Evolutionary conservation across 495 filamentous ascomycete species (phyloP).

Genomic region (Cenococcum geophilum): DNA sequence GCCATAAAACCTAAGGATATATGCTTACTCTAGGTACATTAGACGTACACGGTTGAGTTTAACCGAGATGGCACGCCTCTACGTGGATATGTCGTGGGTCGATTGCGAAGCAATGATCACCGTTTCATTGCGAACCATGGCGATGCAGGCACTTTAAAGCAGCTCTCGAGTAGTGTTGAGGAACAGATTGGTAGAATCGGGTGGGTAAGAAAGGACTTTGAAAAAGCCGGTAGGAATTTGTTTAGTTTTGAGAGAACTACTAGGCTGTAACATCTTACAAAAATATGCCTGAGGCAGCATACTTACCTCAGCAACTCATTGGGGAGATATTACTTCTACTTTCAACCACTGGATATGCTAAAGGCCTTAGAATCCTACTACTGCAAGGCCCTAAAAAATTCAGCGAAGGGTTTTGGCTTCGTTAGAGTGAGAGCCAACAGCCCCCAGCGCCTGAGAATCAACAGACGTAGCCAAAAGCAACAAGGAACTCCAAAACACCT

Average conservation of each 20-base stretch:
- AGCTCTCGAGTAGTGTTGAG: conserved; percentile 25
- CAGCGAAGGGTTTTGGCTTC: too few relatives aligned
- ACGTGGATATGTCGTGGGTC: conserved; percentile 45
- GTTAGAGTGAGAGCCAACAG: too few relatives aligned
- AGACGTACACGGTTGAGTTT: conserved; percentile 55
- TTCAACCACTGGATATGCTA: too few relatives aligned
- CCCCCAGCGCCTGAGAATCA: too few relatives aligned
- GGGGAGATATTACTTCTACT: too few relatives aligned
- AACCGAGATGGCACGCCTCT: conserved; percentile 42
- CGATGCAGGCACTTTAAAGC: conserved; percentile 39
- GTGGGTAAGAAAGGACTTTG: conserved; percentile 30
- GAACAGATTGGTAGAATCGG: conserved; percentile 43
- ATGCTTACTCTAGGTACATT: not conserved
- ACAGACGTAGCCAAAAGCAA: too few relatives aligned
- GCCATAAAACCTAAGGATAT: not conserved
- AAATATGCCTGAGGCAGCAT: too few relatives aligned
- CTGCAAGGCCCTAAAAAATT: too few relatives aligned
- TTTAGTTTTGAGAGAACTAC: conserved; percentile 37
- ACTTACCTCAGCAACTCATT: too few relatives aligned
- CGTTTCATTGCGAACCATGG: conserved; percentile 50
- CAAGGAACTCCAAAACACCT: too few relatives aligned
- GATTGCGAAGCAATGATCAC: conserved; percentile 40
- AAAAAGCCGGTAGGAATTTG: conserved; percentile 38
- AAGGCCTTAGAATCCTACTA: too few relatives aligned
- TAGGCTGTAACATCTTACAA: conserved; percentile 29